phyloP scores from a whole-genome alignment of 2,329 filamentous ascomycete genomes.

The Lachnellula arida region DNA sequence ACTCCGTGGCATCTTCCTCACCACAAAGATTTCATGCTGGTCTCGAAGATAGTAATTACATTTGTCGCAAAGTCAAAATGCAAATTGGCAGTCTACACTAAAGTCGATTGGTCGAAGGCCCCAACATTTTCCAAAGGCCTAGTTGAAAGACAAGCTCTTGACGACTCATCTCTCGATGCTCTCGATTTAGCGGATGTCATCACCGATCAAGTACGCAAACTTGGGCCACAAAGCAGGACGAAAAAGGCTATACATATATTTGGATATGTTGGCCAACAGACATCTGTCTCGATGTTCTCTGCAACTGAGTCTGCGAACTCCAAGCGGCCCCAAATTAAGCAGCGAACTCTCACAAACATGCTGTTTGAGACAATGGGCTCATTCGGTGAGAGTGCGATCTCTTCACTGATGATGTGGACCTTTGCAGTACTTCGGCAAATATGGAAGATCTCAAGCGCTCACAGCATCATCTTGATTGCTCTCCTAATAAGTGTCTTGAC shows the following conservation, averaged over 20 bases:
- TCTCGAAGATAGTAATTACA: constrained; percentile 90
- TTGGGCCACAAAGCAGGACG: constrained; percentile 69
- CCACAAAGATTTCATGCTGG: constrained; percentile 70
- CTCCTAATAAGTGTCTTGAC: constrained; percentile 64
- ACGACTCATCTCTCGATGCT: constrained; percentile 68
- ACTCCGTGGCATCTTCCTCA: constrained; percentile 72
- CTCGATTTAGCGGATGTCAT: constrained; percentile 71
- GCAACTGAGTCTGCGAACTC: constrained; percentile 37
- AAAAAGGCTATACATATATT: constrained; percentile 77
- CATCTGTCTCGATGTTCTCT: constrained; percentile 57
- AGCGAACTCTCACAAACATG: constrained; percentile 61
- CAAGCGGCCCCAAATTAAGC: constrained; percentile 55
- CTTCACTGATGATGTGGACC: constrained; percentile 72
- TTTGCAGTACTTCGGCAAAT: constrained; percentile 61
- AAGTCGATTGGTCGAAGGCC: constrained; percentile 77
- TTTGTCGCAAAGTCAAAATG: constrained; percentile 88
- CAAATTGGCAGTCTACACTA: constrained; percentile 83
- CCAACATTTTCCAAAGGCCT: constrained; percentile 56
- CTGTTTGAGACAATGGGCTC: constrained; percentile 68
- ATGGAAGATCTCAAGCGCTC: constrained; percentile 64
- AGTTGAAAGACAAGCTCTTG: constrained; percentile 66
- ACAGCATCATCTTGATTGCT: constrained; percentile 67
- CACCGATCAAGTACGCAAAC: constrained; percentile 69
- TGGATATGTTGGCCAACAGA: constrained; percentile 67
- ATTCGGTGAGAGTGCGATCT: constrained; percentile 68